These are phyloP conservation scores for Globisporangium nodosum DNA, from an alignment of 352 stramenopile species.

Conservation along the genomic window DNA sequence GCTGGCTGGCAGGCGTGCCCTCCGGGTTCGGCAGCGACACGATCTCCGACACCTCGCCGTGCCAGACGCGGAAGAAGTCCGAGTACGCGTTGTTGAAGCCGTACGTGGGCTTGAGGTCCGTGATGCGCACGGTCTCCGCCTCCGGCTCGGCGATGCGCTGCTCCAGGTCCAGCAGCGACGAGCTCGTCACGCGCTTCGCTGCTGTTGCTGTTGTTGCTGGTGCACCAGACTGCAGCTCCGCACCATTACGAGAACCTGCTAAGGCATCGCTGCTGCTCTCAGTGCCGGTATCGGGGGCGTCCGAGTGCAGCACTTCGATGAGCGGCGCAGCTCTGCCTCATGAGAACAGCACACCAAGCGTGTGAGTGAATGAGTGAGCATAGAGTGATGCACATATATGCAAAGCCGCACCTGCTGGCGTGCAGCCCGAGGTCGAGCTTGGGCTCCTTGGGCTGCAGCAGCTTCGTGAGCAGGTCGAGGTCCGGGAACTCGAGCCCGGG, in stretches of 20 bases:
- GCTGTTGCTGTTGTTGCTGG: too few relatives aligned
- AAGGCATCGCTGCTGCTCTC: not conserved
- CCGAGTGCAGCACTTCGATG: slow-evolving; percentile 80
- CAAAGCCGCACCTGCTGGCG: slow-evolving; percentile 20
- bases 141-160: slow-evolving; percentile 24
- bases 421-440: slow-evolving; percentile 28
- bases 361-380: not conserved
- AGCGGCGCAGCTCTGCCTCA: slow-evolving; percentile 39
- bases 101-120: slow-evolving; percentile 71
- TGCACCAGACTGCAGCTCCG: not conserved
- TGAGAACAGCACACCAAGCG: not conserved
- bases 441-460: slow-evolving; percentile 69
- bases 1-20: slow-evolving; percentile 57
- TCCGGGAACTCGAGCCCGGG: slow-evolving; percentile 87
- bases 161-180: slow-evolving; percentile 56
- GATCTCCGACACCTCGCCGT: slow-evolving; percentile 89
- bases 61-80: slow-evolving; percentile 91
- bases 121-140: slow-evolving; percentile 24
- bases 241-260: too few relatives aligned
- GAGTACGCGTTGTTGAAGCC: slow-evolving; percentile 93
- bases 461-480: slow-evolving; percentile 90
- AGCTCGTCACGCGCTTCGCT: slow-evolving; percentile 11
- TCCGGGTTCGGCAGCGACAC: slow-evolving; percentile 92
- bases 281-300: slow-evolving; percentile 8
- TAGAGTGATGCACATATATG: not conserved